Percentiles rank a stretch among this genome's conserved stretches.
Conservation (phyloP, 371 early-diverging fungal genomes). For the Umbelopsis sp. region DNA sequence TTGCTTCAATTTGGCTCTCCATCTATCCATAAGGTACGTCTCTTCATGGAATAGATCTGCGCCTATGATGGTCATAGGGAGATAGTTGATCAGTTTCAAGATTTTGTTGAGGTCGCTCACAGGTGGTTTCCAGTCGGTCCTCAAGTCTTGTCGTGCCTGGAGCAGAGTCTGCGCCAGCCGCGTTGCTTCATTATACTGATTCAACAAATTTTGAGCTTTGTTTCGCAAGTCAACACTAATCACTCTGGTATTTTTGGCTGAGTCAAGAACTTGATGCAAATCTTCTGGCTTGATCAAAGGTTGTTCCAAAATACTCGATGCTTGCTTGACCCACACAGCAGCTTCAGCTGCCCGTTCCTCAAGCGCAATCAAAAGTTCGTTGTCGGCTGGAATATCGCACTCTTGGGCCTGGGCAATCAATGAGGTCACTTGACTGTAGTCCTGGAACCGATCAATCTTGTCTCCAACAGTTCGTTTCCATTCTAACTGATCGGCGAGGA, state of each 20-base stretch:
- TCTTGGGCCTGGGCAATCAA: conserved; percentile 34
- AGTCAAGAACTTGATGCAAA: conserved; percentile 30
- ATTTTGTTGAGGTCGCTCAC: conserved; percentile 31
- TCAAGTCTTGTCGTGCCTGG: conserved; percentile 26
- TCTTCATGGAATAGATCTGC: conserved; percentile 4
- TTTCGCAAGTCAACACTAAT: conserved; percentile 29
- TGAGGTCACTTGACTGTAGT: conserved; percentile 29
- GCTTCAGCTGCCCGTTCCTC: conserved; percentile 29
- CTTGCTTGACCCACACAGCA: conserved; percentile 18
- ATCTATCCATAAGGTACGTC: conserved; percentile 4
- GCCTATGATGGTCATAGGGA: conserved; percentile 19
- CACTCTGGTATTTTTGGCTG: conserved; percentile 28
- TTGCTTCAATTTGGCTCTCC: conserved; percentile 12
- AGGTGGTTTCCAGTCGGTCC: conserved; percentile 23
- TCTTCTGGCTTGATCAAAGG: conserved; percentile 29
- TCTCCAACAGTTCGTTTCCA: conserved; percentile 17
- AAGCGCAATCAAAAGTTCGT: conserved; percentile 27
- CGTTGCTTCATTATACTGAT: conserved; percentile 27
- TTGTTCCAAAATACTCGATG: conserved; percentile 6
- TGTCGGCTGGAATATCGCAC: conserved; percentile 32
- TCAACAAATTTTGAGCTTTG: conserved; percentile 30
- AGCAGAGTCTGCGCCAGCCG: conserved; percentile 23
- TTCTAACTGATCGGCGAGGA: conserved; percentile 4
- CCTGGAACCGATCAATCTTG: conserved; percentile 28
- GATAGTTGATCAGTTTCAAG: conserved; percentile 27